Percentiles rank a stretch among this genome's conserved stretches.
Conservation (phyloP, 2,329 filamentous ascomycete genomes). For the Diaporthe velutina region DNA sequence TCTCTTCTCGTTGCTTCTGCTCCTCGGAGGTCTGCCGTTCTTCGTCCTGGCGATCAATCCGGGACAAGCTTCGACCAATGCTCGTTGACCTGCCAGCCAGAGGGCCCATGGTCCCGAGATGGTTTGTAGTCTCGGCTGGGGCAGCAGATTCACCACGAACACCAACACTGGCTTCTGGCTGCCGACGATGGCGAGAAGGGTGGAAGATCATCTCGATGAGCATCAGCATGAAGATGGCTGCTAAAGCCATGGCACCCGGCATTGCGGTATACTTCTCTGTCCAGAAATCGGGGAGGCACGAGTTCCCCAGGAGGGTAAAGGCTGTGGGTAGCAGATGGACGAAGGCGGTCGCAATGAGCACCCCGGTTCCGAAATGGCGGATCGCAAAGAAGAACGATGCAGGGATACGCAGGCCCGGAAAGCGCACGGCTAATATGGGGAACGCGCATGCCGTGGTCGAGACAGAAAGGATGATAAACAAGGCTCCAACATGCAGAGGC, state of each 20-base stretch:
- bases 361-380: slow-evolving; percentile 5
- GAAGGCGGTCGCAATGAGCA: slow-evolving; percentile 15
- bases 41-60: not conserved
- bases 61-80: slow-evolving; percentile 6
- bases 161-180: not conserved
- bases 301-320: not conserved
- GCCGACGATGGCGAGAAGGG: not conserved
- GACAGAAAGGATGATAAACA: slow-evolving; percentile 10
- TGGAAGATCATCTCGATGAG: slow-evolving; percentile 13
- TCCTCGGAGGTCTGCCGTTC: slow-evolving; percentile 1
- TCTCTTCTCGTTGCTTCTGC: not conserved
- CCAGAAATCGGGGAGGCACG: slow-evolving; percentile 4
- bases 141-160: not conserved
- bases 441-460: slow-evolving; percentile 14
- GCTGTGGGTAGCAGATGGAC: slow-evolving; percentile 6
- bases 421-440: not conserved
- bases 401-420: not conserved
- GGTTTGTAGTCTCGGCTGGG: not conserved
- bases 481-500: slow-evolving; percentile 1
- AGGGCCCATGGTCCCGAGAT: not conserved
- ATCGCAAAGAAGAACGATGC: not conserved
- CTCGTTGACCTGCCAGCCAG: not conserved
- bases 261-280: not conserved
- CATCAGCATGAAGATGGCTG: slow-evolving; percentile 13
- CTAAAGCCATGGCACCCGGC: slow-evolving; percentile 1